Conservation (phyloP, 1,284 basidiomycete genomes). For the Trichosporon sp. region DNA sequence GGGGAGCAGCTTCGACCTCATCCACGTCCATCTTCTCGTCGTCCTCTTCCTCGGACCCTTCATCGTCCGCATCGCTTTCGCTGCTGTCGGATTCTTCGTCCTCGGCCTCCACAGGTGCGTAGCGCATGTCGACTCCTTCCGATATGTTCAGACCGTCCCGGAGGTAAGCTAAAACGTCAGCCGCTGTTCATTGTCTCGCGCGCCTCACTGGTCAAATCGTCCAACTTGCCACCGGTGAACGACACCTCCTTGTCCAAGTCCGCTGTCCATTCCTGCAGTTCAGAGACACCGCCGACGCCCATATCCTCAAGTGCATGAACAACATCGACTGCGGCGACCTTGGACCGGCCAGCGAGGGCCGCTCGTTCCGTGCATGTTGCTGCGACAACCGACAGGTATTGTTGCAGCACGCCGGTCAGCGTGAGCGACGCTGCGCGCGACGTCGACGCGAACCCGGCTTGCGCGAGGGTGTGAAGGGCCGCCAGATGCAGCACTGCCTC, state of each 20-base stretch:
- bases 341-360: constrained; percentile 37
- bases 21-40: constrained; percentile 20
- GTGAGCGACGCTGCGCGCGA: constrained; percentile 40
- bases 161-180: constrained; percentile 24
- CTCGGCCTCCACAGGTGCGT: constrained; percentile 23
- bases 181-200: not conserved
- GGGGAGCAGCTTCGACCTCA: not conserved
- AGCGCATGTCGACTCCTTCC: constrained; percentile 26
- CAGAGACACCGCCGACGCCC: constrained; percentile 33
- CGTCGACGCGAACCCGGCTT: constrained; percentile 43
- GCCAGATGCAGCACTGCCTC: constrained; percentile 45
- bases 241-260: constrained; percentile 27
- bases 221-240: constrained; percentile 26
- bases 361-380: constrained; percentile 37
- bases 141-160: constrained; percentile 27
- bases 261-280: constrained; percentile 38
- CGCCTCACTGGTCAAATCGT: constrained; percentile 28
- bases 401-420: constrained; percentile 32
- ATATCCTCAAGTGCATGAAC: constrained; percentile 37
- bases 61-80: constrained; percentile 10
- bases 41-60: constrained; percentile 10
- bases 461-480: constrained; percentile 38
- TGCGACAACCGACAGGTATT: constrained; percentile 39
- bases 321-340: constrained; percentile 41
- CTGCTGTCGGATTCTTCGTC: constrained; percentile 17